phyloP scores from a whole-genome alignment of 257 asterid species.

The Penstemon newberryi region DNA sequence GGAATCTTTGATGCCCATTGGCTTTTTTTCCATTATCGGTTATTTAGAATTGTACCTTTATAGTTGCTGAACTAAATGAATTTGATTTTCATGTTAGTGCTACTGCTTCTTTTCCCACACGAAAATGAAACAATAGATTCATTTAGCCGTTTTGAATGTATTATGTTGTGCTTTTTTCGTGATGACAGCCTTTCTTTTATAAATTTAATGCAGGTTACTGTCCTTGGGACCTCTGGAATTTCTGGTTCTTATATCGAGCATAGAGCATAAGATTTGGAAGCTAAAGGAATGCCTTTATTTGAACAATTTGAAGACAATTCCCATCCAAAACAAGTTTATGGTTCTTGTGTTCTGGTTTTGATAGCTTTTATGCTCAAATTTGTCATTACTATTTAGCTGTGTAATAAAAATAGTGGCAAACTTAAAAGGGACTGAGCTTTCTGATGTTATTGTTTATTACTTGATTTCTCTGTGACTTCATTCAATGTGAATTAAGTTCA shows the following conservation, averaged over 20 bases:
- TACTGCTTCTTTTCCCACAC: background rate
- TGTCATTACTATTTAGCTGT: constrained; percentile 20
- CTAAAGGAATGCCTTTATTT: constrained; percentile 18
- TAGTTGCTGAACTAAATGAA: background rate
- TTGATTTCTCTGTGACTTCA: constrained; percentile 4
- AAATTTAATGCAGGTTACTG: constrained; percentile 62
- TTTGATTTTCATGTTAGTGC: constrained; percentile 21
- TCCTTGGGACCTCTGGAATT: constrained; percentile 95
- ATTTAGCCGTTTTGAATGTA: background rate
- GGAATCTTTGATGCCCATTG: background rate
- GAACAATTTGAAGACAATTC: constrained; percentile 22
- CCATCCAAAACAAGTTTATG: constrained; percentile 22
- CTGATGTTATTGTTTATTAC: constrained; percentile 19
- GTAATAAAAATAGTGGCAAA: constrained; percentile 29
- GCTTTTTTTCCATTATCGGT: background rate
- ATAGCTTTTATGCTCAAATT: constrained; percentile 28
- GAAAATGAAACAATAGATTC: background rate
- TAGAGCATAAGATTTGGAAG: constrained; percentile 55
- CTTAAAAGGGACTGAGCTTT: constrained; percentile 16
- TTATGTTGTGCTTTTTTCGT: constrained; percentile 12
- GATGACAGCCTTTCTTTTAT: constrained; percentile 9
- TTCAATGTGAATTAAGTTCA: background rate
- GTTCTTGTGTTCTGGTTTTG: constrained; percentile 26
- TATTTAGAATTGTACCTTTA: background rate
- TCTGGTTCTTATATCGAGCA: constrained; percentile 97